Evolutionary conservation across 2,329 filamentous ascomycete genomes (phyloP).

Genomic region (Mariannaea sp.): DNA sequence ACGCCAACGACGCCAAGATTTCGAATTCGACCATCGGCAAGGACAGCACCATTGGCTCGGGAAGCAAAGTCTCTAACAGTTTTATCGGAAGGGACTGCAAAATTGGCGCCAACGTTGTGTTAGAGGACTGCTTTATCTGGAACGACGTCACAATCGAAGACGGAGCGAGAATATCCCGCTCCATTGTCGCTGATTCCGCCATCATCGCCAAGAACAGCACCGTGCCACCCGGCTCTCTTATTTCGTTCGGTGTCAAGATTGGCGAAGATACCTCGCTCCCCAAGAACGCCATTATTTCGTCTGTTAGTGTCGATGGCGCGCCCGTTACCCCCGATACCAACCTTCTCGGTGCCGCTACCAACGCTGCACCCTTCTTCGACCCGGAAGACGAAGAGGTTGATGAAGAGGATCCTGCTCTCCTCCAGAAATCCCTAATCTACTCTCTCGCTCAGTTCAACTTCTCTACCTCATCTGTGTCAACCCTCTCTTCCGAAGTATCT

Average conservation of each 20-base stretch:
- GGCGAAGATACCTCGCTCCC: conserved; percentile 61
- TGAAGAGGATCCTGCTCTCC: conserved; percentile 53
- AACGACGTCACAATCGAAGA: conserved; percentile 80
- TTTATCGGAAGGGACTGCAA: conserved; percentile 83
- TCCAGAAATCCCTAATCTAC: conserved; percentile 63
- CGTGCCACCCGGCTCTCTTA: conserved; percentile 72
- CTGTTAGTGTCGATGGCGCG: conserved; percentile 44
- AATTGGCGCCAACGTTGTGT: conserved; percentile 81
- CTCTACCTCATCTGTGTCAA: conserved; percentile 61
- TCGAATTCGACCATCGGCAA: conserved; percentile 76
- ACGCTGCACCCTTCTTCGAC: conserved; percentile 55
- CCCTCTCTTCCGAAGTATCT: conserved; percentile 66
- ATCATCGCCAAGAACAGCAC: conserved; percentile 72
- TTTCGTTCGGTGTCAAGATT: conserved; percentile 80
- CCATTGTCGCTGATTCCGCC: conserved; percentile 76
- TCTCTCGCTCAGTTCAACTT: conserved; percentile 58
- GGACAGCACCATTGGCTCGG: conserved; percentile 75
- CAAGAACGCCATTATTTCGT: conserved; percentile 42
- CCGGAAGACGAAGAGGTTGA: conserved; percentile 56
- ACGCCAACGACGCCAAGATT: conserved; percentile 74
- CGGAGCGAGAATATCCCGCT: conserved; percentile 68
- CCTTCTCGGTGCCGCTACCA: conserved; percentile 55
- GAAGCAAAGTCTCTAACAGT: conserved; percentile 72
- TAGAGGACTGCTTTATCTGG: conserved; percentile 87
- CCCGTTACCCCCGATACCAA: conserved; percentile 48